A percentile compares a stretch with the other conserved stretches of the same genome.
These are phyloP conservation scores for Collybiopsis luxurians DNA, from an alignment of 768 basidiomycete species.

Conservation along the genomic window DNA sequence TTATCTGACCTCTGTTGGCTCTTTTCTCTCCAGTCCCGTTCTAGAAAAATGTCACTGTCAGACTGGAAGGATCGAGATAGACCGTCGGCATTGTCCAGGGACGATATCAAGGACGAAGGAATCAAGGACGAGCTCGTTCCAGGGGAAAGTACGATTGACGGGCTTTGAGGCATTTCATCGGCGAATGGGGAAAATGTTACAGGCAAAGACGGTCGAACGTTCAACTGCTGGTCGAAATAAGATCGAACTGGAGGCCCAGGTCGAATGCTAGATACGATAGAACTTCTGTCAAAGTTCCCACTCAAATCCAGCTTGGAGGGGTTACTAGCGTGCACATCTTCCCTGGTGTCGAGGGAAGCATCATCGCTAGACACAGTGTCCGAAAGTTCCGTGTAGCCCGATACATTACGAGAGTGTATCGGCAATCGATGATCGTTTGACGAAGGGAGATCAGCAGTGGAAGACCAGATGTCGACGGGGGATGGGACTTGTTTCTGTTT, in stretches of 20 bases:
- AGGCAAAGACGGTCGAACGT: constrained; percentile 25
- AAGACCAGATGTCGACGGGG: constrained; percentile 6
- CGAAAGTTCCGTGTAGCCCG: background rate
- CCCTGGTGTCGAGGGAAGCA: constrained; percentile 19
- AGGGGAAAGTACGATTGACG: constrained; percentile 30
- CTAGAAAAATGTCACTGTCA: constrained; percentile 50
- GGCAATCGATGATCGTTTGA: background rate
- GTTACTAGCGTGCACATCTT: background rate
- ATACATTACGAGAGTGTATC: background rate
- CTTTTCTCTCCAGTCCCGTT: constrained; percentile 47
- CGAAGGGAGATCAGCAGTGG: constrained; percentile 5
- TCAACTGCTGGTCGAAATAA: constrained; percentile 29
- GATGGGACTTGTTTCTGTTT: constrained; percentile 25
- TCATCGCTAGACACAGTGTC: background rate
- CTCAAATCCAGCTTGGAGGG: constrained; percentile 26
- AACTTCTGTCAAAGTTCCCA: constrained; percentile 17
- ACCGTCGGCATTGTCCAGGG: constrained; percentile 42
- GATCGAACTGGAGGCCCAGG: constrained; percentile 24
- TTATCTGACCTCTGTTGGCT: background rate
- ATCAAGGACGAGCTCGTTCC: constrained; percentile 48
- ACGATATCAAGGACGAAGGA: constrained; percentile 53
- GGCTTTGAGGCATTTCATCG: constrained; percentile 33
- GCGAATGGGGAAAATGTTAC: constrained; percentile 54
- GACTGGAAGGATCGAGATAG: constrained; percentile 48
- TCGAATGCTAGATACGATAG: constrained; percentile 10